These are phyloP conservation scores for Hepatocystis sp. DNA, from an alignment of 169 alveolate species.

Conservation along the genomic window DNA sequence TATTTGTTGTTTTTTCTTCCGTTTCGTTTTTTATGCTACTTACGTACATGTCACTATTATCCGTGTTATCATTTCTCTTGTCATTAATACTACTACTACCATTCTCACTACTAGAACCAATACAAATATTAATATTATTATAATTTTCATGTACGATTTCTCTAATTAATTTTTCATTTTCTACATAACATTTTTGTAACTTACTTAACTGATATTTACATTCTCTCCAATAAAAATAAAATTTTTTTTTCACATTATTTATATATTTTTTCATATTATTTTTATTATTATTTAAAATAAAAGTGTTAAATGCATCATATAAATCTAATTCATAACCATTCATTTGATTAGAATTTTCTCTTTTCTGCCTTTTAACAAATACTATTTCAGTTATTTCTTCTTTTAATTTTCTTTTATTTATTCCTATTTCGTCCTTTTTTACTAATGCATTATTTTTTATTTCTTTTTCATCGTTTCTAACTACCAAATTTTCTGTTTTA, in stretches of 20 bases:
- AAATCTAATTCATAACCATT: constrained; percentile 30
- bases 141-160: constrained; percentile 69
- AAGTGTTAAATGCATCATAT: constrained; percentile 27
- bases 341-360: constrained; percentile 2
- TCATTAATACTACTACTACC: too few relatives aligned
- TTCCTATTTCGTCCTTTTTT: constrained; percentile 26
- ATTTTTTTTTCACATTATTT: constrained; percentile 38
- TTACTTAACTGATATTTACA: constrained; percentile 57
- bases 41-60: not conserved
- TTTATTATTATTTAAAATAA: constrained; percentile 20
- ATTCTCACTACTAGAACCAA: too few relatives aligned
- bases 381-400: constrained; percentile 12
- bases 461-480: constrained; percentile 7
- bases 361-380: constrained; percentile 30
- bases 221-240: constrained; percentile 40
- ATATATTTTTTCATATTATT: constrained; percentile 32
- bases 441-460: constrained; percentile 3
- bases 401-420: constrained; percentile 27
- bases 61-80: not conserved
- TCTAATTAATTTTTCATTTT: constrained; percentile 58
- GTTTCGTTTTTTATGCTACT: not conserved
- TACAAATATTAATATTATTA: too few relatives aligned
- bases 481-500: too few relatives aligned
- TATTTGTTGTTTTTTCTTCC: not conserved
- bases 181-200: constrained; percentile 25